Evolutionary conservation across 345 rosid species (phyloP).

Genomic region (Schrenkiella parvula): DNA sequence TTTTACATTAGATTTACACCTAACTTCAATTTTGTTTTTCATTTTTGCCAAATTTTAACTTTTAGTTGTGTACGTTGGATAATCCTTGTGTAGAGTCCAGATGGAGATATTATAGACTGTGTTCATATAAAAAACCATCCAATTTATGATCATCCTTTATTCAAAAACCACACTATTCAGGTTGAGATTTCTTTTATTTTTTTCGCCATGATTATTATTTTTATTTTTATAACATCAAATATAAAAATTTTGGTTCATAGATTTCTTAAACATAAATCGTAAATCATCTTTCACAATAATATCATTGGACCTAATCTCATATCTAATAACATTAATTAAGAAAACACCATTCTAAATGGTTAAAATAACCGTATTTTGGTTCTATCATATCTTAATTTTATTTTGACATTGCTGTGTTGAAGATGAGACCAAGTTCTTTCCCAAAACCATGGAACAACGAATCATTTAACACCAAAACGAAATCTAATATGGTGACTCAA

Average conservation of each 20-base stretch:
- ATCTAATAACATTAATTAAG: not conserved
- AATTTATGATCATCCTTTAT: not conserved
- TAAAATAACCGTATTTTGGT: not conserved
- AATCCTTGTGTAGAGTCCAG: not conserved
- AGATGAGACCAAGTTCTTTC: constrained; percentile 5
- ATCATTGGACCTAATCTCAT: not conserved
- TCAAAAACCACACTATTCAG: not conserved
- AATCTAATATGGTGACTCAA: not conserved
- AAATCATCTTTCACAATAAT: not conserved
- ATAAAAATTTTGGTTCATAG: not conserved
- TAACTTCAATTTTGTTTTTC: not conserved
- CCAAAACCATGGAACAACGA: not conserved
- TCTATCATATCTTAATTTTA: not conserved
- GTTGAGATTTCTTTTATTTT: not conserved
- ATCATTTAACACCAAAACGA: not conserved
- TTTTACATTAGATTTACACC: too few relatives aligned
- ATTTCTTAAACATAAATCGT: not conserved
- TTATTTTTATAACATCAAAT: not conserved
- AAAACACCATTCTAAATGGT: not conserved
- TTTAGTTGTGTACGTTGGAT: not conserved
- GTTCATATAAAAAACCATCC: not conserved
- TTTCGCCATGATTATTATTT: too few relatives aligned
- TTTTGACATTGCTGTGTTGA: not conserved
- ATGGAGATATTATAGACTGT: not conserved
- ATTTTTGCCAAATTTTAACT: not conserved